Base-by-base conservation (phyloP, 1,139 yeast species). In the Yamadazyma mexicana region DNA sequence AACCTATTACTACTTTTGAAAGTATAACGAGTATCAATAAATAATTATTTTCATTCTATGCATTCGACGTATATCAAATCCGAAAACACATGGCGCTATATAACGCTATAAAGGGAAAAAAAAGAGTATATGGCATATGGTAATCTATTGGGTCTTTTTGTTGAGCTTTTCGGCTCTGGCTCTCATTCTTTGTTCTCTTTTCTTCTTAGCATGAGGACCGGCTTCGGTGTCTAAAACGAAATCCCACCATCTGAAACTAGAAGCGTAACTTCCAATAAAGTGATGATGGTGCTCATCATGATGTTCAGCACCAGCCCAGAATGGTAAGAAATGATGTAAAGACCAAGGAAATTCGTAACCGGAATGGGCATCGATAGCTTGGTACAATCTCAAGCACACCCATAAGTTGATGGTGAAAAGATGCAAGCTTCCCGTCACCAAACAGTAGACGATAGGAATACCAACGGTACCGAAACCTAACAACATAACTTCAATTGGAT, bases 301-400 rank as follows among this genome's bases (percentile, higher is more conserved):
- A 64, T 91, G 98, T 55, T 87, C 97, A 16, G 98, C 97, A 44
- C 98, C 98, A 14, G 98, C 95, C 98, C 98, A 91, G 66, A 91
- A 77, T 27, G 97, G 96, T 44, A 91, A 61, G 65, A 89, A 81
- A 58, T 89, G 87, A 67, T 87, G 91, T 59, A 91, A 75, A 5
- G 96, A 87, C 89, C 95, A 84, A 42, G 98, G 97, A 77, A 91
- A 91, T 57, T 91, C 97, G 65, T 91, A 91, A 42, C 98, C 98
- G 1, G 97, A 88, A 63, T 91, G 98, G 24, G 97, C 85, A 61
- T 91, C 98, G 41, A 91, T 89, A 7, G 98, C 98, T 68, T 91
- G 98, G 68, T 83, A 81, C 51, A 91, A 78, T 51, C 77, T 58
- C 47, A 70, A 58, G 11, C 65, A 56, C 33, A 71, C 65, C 77